A percentile compares a stretch with the other conserved stretches of the same genome.
phyloP scores from a whole-genome alignment of 495 filamentous ascomycete species.

The Penicillium angulare region DNA sequence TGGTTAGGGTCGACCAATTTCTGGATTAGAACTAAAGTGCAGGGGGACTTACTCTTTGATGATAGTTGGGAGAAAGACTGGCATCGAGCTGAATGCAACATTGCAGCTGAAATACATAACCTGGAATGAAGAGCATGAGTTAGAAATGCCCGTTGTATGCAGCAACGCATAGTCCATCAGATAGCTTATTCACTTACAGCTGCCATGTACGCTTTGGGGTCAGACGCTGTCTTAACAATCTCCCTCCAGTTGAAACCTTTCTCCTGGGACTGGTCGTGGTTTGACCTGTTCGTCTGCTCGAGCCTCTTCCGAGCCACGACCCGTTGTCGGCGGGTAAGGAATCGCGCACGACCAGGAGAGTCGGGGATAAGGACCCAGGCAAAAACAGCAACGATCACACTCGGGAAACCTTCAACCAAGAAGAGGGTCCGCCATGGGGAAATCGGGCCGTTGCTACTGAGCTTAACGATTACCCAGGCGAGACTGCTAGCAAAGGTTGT shows the following conservation, averaged over 20 bases:
- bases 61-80: conserved; percentile 59
- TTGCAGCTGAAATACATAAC: conserved; percentile 60
- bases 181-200: conserved; percentile 43
- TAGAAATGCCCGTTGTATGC: not conserved
- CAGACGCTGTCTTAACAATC: conserved; percentile 51
- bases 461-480: conserved; percentile 56
- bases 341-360: conserved; percentile 49
- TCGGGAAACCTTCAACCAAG: conserved; percentile 62
- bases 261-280: conserved; percentile 16
- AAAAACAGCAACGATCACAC: conserved; percentile 55
- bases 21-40: not conserved
- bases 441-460: conserved; percentile 48
- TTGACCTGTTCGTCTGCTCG: conserved; percentile 24
- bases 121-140: conserved; percentile 25
- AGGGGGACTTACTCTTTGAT: conserved; percentile 46
- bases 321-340: conserved; percentile 45
- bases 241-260: conserved; percentile 48
- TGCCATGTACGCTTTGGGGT: conserved; percentile 68
- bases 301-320: conserved; percentile 51
- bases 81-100: conserved; percentile 58
- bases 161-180: too few species aligned
- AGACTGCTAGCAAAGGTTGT: conserved; percentile 68
- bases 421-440: conserved; percentile 61
- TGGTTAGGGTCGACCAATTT: not conserved
- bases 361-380: conserved; percentile 54